Percentiles rank a stretch among this genome's conserved stretches.
phyloP scores from a whole-genome alignment of 1,284 basidiomycete genomes.

The Moesziomyces antarcticus region DNA sequence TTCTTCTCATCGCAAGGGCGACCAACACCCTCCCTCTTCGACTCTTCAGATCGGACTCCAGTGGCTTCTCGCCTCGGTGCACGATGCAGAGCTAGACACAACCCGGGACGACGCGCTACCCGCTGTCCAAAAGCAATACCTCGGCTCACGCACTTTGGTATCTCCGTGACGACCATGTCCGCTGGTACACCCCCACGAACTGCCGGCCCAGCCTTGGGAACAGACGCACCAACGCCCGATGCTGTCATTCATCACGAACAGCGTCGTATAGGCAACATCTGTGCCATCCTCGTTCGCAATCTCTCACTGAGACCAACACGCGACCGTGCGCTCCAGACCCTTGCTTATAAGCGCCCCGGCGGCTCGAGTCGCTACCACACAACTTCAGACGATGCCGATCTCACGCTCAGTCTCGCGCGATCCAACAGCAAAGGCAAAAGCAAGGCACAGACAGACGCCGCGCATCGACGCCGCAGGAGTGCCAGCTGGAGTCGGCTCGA shows the following conservation, averaged over 20 bases:
- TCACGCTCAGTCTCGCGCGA: slow-evolving; percentile 34
- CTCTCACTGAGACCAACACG: slow-evolving; percentile 38
- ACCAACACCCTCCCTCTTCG: not conserved
- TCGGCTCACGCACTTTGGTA: not conserved
- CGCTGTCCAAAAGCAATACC: not conserved
- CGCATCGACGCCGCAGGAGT: slow-evolving; percentile 12
- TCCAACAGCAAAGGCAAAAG: slow-evolving; percentile 39
- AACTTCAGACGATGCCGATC: slow-evolving; percentile 43
- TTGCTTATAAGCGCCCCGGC: slow-evolving; percentile 30
- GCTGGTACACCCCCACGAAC: not conserved
- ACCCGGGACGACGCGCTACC: too few species aligned
- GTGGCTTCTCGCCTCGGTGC: not conserved
- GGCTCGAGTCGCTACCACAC: slow-evolving; percentile 31
- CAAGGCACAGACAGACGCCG: slow-evolving; percentile 14
- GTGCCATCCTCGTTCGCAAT: slow-evolving; percentile 40
- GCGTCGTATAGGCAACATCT: slow-evolving; percentile 36
- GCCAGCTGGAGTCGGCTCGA: slow-evolving; percentile 27
- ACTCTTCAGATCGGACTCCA: too few species aligned
- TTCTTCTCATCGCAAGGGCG: not conserved
- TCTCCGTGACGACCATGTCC: slow-evolving; percentile 9
- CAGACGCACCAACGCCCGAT: not conserved
- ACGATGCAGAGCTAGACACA: not conserved
- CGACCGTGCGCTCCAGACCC: slow-evolving; percentile 39
- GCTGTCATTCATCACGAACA: slow-evolving; percentile 17
- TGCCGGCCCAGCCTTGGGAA: not conserved